Conservation (phyloP, 345 rosid species). For the Eucalyptus marginata region DNA sequence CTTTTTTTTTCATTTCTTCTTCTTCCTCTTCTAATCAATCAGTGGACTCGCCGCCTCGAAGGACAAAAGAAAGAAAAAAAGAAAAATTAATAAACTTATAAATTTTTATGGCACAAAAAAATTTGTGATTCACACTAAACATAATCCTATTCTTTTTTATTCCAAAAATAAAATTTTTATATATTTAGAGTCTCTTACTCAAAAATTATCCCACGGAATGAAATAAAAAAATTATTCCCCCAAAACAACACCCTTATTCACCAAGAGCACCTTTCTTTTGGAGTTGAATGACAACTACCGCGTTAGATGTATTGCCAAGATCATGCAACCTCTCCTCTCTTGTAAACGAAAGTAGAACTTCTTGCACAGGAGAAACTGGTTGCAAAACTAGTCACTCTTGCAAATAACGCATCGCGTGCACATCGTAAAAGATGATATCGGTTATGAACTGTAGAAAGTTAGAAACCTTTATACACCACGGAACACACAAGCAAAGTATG, state of each 20-base stretch:
- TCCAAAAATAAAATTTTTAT: fast-evolving
- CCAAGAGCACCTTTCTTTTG: too few relatives aligned
- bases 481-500: background rate
- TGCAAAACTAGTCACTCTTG: background rate
- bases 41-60: fast-evolving
- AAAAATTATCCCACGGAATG: too few relatives aligned
- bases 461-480: background rate
- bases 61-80: too few relatives aligned
- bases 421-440: background rate
- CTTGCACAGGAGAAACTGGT: background rate
- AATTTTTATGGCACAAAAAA: too few relatives aligned
- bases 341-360: background rate
- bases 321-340: background rate
- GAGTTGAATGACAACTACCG: background rate
- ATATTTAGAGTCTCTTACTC: too few relatives aligned
- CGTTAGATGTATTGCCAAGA: background rate
- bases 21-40: too few relatives aligned
- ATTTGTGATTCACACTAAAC: fast-evolving
- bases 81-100: too few relatives aligned
- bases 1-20: too few relatives aligned
- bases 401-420: background rate
- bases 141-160: too few relatives aligned
- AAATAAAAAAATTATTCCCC: too few relatives aligned
- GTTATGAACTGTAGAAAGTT: background rate
- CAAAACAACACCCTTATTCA: too few relatives aligned